Evolutionary conservation across 495 filamentous ascomycete genomes (phyloP).

Genomic region (Eremomyces bilateralis): DNA sequence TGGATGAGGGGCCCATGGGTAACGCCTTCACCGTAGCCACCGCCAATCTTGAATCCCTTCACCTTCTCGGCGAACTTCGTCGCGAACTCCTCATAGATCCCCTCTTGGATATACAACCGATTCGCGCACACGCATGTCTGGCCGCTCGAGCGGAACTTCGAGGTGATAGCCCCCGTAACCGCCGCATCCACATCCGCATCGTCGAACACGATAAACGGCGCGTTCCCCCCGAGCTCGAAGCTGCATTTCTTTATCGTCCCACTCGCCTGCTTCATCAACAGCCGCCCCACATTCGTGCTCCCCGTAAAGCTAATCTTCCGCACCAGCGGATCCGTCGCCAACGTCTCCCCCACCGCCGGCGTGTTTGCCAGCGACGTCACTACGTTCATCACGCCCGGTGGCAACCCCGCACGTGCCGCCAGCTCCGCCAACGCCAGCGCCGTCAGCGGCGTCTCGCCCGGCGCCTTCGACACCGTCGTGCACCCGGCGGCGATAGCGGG

Average conservation of each 20-base stretch:
- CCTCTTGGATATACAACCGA: constrained; percentile 41
- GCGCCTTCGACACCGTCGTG: constrained; percentile 44
- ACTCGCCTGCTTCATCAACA: constrained; percentile 35
- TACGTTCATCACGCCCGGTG: constrained; percentile 36
- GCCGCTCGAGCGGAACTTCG: constrained; percentile 47
- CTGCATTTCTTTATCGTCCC: constrained; percentile 48
- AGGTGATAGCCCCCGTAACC: constrained; percentile 32
- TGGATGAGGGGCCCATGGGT: constrained; percentile 25
- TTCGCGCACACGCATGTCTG: constrained; percentile 62
- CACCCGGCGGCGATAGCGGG: constrained; percentile 34
- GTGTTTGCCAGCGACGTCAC: constrained; percentile 42
- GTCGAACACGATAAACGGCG: constrained; percentile 52
- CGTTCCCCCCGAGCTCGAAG: constrained; percentile 55
- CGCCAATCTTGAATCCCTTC: constrained; percentile 21
- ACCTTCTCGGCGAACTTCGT: constrained; percentile 20
- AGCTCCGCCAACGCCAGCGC: constrained; percentile 33
- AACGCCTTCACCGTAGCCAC: constrained; percentile 20
- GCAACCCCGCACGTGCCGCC: constrained; percentile 35
- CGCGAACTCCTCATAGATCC: constrained; percentile 25
- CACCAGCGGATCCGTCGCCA: constrained; percentile 40
- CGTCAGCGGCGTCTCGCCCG: constrained; percentile 41
- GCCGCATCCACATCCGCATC: constrained; percentile 48
- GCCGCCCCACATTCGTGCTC: constrained; percentile 39
- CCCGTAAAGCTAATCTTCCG: constrained; percentile 61
- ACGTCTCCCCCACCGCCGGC: constrained; percentile 36